Evolutionary conservation across 495 filamentous ascomycete genomes (phyloP).

Genomic region (Neurospora africana): DNA sequence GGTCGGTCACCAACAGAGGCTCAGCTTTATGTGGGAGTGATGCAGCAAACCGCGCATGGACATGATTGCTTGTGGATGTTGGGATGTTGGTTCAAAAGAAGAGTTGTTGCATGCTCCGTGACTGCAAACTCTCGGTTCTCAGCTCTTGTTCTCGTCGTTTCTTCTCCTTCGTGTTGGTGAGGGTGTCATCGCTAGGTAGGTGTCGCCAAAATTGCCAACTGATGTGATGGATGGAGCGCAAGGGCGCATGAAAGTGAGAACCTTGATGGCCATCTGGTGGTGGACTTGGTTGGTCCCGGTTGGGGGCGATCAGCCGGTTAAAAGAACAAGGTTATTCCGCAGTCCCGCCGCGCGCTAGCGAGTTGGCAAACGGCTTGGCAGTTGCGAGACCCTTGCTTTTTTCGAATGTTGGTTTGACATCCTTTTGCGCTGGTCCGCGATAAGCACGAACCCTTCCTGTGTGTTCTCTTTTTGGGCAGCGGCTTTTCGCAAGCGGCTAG

Average conservation of each 20-base stretch:
- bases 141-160: neutral
- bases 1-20: neutral
- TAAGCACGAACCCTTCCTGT: neutral
- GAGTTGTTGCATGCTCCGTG: neutral
- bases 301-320: neutral
- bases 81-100: neutral
- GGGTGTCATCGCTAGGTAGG: neutral
- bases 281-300: neutral
- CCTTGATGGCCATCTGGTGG: neutral
- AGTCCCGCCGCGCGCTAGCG: neutral
- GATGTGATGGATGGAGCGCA: neutral
- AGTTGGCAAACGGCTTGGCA: neutral
- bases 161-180: conserved; percentile 10
- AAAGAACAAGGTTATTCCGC: neutral
- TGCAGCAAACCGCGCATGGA: neutral
- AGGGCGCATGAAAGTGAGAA: neutral
- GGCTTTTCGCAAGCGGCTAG: neutral
- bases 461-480: neutral
- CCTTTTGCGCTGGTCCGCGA: neutral
- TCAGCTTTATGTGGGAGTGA: neutral
- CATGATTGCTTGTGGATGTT: neutral
- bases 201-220: neutral
- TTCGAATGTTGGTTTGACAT: neutral
- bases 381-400: neutral
- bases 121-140: neutral